These are phyloP conservation scores for Thraustochytrium sp. DNA, from an alignment of 352 stramenopile genomes.

Conservation along the genomic window DNA sequence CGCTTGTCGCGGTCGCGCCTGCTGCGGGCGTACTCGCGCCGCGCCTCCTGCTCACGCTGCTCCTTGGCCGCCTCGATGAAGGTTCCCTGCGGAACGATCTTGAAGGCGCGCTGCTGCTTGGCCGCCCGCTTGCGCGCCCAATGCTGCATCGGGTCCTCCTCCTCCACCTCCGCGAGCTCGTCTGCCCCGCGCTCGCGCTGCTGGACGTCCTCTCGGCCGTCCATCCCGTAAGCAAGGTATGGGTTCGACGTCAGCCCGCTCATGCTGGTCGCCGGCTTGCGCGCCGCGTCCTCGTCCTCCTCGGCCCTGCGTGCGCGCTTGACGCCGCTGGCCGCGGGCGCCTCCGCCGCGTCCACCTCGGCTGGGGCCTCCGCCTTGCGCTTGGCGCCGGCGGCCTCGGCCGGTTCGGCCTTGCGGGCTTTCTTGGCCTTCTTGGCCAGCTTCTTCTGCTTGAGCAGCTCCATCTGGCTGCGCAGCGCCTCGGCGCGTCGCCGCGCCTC, in stretches of 20 bases:
- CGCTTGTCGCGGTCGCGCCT: background rate
- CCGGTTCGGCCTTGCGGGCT: background rate
- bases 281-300: background rate
- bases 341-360: background rate
- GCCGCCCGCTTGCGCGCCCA: background rate
- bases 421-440: conserved; percentile 1
- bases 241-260: background rate
- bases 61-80: background rate
- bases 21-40: background rate
- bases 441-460: background rate
- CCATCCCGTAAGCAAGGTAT: background rate
- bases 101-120: conserved; percentile 10
- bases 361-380: background rate
- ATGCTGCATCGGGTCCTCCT: background rate
- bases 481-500: background rate
- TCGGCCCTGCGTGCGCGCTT: background rate
- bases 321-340: background rate
- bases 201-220: background rate
- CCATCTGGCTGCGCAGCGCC: background rate
- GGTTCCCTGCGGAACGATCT: conserved; percentile 13
- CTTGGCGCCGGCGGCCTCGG: too few species aligned
- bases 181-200: background rate
- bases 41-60: background rate
- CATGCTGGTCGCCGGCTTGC: background rate
- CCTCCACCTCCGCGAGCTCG: background rate